Base-by-base conservation (phyloP, 2,329 filamentous ascomycete species). In the Graphilbum fragrans region DNA sequence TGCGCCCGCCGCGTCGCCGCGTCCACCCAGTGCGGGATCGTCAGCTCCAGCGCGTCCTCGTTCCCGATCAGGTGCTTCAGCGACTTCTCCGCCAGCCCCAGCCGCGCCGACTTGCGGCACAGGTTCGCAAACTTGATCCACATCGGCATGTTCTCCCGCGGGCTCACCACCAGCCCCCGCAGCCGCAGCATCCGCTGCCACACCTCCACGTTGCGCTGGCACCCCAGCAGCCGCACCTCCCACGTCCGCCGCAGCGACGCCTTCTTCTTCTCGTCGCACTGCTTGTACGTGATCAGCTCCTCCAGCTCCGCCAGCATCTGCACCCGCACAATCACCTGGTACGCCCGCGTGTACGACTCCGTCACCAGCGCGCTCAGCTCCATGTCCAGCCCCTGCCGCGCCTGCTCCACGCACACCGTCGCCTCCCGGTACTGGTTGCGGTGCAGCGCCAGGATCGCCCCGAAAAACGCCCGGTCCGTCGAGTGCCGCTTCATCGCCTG, bases 81-180 rank as follows among this genome's bases (percentile, higher is more conserved):
- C 11, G 88, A 93, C 63, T 94, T 93, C 63, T 98, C 92, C 1
- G 92, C 92, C 38, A 99, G 74, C 10, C 92, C 90, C 71, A 90
- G 88, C 23, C 92, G 82, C 44, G 86, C 84, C 35, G 90, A 94
- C 61, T 98, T 99, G 53, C 93, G 84, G 61, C 93, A 99, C 6
- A 98, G 76, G 53, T 96, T 98, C 53, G 92, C 86, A 58, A 95
- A 98, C 58, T 98, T 99, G 67, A 98, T 96, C 80, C 88, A 95
- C 87, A 98, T 98, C 54, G 94, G 85, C 69, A 94, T 86, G 54
- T 95, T 95, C 58, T 99, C 88, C 27, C 77, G 77, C 0, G 93
- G 90, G 1, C 81, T 81, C 46, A 96, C 90, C 45, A 99, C 92
- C 39, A 99, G 70, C 18, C 87, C 85, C 45, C 92, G 80, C 25